Evolutionary conservation across 2,329 filamentous ascomycete genomes (phyloP), one percentile per base, ranked within the genome.

Genomic region (Colletotrichum acutatum): DNA sequence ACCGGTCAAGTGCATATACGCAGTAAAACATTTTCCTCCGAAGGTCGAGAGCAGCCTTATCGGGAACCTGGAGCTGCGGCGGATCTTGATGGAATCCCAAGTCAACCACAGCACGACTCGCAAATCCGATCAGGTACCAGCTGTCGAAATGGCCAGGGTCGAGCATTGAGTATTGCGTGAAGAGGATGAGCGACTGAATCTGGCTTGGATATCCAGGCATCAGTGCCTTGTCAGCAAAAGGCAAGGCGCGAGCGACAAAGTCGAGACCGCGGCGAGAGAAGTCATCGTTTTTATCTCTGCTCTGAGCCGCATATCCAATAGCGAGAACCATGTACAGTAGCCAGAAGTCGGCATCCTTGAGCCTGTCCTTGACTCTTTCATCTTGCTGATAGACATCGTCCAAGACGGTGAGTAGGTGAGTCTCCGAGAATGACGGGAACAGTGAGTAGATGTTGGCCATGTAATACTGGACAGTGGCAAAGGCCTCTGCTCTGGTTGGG

Each of bases 81-180:
- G 95, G 95, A 76, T 98, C 96, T 83, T 98, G 96, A 81, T 98
- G 97, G 71, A 97, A 91, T 8, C 97, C 97, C 34, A 98, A 85
- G 83, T 99, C 97, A 26, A 98, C 90, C 79, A 96, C 91, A 6
- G 95, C 94, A 71, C 96, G 91, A 53, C 94, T 94, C 7, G 96
- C 95, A 80, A 97, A 95, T 7, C 96, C 97, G 68, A 98, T 94
- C 74, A 98, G 84, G 75, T 97, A 95, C 95, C 97, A 98, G 77
- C 93, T 95, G 78, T 98, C 95, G 78, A 98, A 98, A 79, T 97
- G 95, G 54, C 92, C 90, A 2, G 96, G 95, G 77, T 98, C 95
- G 62, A 98, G 87, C 85, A 97, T 93, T 3, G 96, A 92, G 81
- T 98, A 98, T 77, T 97, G 91, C 0, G 95, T 95, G 65, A 98